Evolutionary conservation across 148 eudicot species (phyloP), one percentile per base, ranked within the genome.

Genomic region (Camellia japonica): DNA sequence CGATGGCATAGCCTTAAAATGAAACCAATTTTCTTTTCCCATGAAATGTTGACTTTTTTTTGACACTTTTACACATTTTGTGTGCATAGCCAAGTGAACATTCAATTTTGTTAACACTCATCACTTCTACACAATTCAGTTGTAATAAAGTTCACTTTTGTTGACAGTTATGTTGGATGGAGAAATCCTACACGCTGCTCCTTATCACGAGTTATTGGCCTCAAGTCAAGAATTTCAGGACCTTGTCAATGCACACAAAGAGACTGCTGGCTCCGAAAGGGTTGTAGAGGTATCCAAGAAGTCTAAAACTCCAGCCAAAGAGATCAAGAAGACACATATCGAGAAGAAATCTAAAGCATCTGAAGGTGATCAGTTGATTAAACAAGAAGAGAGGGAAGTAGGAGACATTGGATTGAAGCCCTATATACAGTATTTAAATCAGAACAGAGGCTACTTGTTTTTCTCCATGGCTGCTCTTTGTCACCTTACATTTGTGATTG

Each of bases 141-240:
- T 56, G 19, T 70, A 38, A 64, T 67, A 23, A 11, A 59, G 18
- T 56, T 44, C 14, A 10, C 66, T 80, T 59, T 76, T 70, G 30
- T 79, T 74, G 56, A 79, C 91, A 94, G 98, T 80, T 94, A 90
- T 94, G 95, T 88, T 90, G 38, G 95, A 91, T 75, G 98, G 97
- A 68, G 88, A 89, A 76, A 85, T 94, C 79, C 83, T 87, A 61
- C 84, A 81, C 79, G 87, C 89, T 73, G 93, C 88, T 55, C 73
- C 93, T 43, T 94, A 93, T 65, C 65, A 86, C 46, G 87, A 89
- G 78, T 74, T 94, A 74, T 78, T 94, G 75, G 82, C 87, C 20
- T 82, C 92, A 49, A 92, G 97, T 87, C 72, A 55, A 63, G 95
- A 94, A 73, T 94, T 94, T 81, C 78, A 86, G 77, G 88, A 91